A percentile compares a stretch with the other conserved stretches of the same genome.
Evolutionary conservation across 306 rosid genomes (phyloP).

Genomic region (Pterocarpus macrocarpus): DNA sequence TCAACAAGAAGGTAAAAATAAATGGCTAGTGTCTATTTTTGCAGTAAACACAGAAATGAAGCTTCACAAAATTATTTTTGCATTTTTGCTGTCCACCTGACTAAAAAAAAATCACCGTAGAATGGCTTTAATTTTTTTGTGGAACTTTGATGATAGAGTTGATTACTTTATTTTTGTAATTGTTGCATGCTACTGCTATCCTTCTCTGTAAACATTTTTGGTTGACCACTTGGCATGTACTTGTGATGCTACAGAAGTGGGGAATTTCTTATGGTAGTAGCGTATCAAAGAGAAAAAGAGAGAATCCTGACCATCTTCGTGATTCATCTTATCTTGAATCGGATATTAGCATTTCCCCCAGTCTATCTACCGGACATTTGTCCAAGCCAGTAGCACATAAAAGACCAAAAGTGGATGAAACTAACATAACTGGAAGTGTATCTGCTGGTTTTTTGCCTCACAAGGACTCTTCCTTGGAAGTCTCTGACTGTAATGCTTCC

Average conservation of each 20-base stretch:
- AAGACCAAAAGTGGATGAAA: conserved; percentile 49
- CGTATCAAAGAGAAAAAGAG: conserved; percentile 71
- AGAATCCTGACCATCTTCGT: conserved; percentile 36
- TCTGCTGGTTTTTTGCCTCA: conserved; percentile 24
- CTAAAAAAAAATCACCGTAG: neutral
- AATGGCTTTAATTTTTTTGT: neutral
- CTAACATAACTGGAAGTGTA: conserved; percentile 35
- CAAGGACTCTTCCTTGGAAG: conserved; percentile 44
- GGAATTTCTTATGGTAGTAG: conserved; percentile 62
- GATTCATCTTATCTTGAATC: conserved; percentile 39
- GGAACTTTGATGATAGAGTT: neutral
- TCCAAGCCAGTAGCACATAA: conserved; percentile 36
- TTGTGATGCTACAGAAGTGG: conserved; percentile 60
- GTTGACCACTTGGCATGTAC: conserved; percentile 23
- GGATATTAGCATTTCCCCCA: conserved; percentile 34
- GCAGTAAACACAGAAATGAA: neutral
- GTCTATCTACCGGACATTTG: conserved; percentile 40
- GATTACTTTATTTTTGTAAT: conserved; percentile 19
- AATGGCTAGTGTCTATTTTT: neutral
- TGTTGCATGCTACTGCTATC: conserved; percentile 17
- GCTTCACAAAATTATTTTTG: neutral
- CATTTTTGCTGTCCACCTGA: neutral
- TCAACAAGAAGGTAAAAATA: neutral
- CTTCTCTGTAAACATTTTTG: conserved; percentile 16
- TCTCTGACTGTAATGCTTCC: conserved; percentile 38